These are phyloP conservation scores for Boletus semigastroideus DNA, from an alignment of 1,284 basidiomycete species.

Conservation along the genomic window DNA sequence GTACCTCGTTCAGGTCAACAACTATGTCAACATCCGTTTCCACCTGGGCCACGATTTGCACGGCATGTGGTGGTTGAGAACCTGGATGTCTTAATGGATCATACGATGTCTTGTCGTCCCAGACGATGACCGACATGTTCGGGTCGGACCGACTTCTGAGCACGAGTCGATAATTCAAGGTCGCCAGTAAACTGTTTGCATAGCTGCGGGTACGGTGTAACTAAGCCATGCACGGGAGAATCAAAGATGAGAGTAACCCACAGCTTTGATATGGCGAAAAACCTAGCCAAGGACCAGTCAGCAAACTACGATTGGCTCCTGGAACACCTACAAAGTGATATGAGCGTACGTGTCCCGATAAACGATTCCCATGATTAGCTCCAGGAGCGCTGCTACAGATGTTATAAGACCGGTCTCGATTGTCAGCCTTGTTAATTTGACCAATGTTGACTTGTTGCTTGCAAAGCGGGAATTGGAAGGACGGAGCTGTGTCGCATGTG, in stretches of 20 bases:
- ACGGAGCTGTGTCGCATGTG: constrained; percentile 12
- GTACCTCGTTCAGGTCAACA: neutral
- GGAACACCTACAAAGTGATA: constrained; percentile 20
- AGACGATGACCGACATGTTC: constrained; percentile 5
- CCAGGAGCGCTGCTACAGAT: constrained; percentile 15
- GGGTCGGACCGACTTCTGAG: constrained; percentile 8
- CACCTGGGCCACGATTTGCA: neutral
- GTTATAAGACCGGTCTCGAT: constrained; percentile 31
- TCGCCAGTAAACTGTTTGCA: constrained; percentile 22
- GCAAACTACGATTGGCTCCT: fast-evolving
- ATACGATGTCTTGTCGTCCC: neutral
- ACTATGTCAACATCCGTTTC: neutral
- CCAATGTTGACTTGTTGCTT: constrained; percentile 3
- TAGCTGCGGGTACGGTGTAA: neutral
- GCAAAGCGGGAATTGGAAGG: constrained; percentile 9
- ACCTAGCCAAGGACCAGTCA: constrained; percentile 8
- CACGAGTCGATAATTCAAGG: constrained; percentile 22
- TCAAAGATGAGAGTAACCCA: neutral
- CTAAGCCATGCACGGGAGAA: neutral
- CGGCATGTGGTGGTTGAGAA: no score
- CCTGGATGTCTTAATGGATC: neutral
- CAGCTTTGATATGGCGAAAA: constrained; percentile 28
- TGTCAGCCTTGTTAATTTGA: constrained; percentile 20
- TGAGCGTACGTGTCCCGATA: neutral
- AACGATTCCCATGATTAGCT: constrained; percentile 15